Percentiles rank a stretch among this genome's conserved stretches.
These are phyloP conservation scores for Prillingera fragicola DNA, from an alignment of 1,284 basidiomycete genomes.

Conservation along the genomic window DNA sequence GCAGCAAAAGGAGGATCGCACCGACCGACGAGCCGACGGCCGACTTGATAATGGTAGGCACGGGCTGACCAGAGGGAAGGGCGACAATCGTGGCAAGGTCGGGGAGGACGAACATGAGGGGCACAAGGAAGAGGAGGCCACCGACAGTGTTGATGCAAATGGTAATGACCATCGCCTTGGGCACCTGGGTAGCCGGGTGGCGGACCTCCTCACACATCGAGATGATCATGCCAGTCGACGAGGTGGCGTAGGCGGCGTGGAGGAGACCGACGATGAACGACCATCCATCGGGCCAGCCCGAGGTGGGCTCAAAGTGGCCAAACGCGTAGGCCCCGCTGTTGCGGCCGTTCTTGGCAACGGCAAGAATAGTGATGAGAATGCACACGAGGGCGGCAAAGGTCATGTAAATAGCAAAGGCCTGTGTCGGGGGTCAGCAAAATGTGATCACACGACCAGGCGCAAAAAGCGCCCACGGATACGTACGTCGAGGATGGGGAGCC, in stretches of 20 bases:
- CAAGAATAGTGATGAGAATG: constrained; percentile 36
- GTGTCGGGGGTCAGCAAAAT: constrained; percentile 5
- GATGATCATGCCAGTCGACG: constrained; percentile 41
- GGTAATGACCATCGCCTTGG: constrained; percentile 37
- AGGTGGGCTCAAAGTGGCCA: constrained; percentile 16
- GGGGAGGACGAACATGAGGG: constrained; percentile 49
- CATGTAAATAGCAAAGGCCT: constrained; percentile 30
- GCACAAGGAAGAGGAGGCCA: constrained; percentile 44
- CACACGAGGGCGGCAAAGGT: constrained; percentile 24
- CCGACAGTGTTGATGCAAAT: constrained; percentile 22
- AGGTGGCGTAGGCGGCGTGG: constrained; percentile 38
- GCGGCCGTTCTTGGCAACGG: constrained; percentile 38
- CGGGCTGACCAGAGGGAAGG: constrained; percentile 47
- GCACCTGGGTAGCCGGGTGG: constrained; percentile 39
- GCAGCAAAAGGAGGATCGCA: constrained; percentile 48
- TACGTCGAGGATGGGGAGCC: constrained; percentile 35
- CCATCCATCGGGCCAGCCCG: constrained; percentile 15
- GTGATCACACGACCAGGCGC: too few relatives aligned
- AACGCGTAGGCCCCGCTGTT: constrained; percentile 33
- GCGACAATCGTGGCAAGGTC: constrained; percentile 43
- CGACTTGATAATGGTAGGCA: constrained; percentile 46
- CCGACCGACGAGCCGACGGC: constrained; percentile 46
- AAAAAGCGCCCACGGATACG: constrained; percentile 10
- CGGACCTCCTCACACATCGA: constrained; percentile 47
- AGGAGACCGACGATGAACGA: constrained; percentile 39